These are phyloP conservation scores for Pinguiococcus pyrenoidosus DNA, from an alignment of 108 stramenopile genomes.

Conservation along the genomic window DNA sequence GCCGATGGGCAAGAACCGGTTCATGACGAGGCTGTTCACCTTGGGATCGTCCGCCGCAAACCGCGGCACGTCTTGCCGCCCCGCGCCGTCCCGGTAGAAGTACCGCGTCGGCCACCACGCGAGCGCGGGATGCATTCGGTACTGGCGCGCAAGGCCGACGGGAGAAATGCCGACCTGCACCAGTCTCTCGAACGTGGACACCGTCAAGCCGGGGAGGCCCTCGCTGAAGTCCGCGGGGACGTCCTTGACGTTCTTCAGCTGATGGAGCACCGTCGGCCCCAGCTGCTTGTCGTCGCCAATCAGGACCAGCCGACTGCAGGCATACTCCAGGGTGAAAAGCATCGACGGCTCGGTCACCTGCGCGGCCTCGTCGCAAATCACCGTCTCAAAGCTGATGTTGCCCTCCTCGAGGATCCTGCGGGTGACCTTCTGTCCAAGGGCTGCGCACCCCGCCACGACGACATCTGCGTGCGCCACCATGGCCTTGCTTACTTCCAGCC, in stretches of 20 bases:
- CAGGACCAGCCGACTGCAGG: background rate
- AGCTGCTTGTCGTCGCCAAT: background rate
- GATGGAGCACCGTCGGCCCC: background rate
- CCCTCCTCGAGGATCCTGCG: too few relatives aligned
- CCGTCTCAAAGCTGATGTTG: too few relatives aligned
- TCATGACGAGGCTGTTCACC: background rate
- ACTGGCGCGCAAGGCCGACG: background rate
- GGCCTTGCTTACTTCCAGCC: too few relatives aligned
- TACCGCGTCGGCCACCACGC: background rate
- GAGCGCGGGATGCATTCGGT: background rate
- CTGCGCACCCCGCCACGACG: too few relatives aligned
- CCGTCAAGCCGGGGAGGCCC: background rate
- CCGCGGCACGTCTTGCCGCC: too few relatives aligned
- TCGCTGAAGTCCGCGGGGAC: too few relatives aligned
- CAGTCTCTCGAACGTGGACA: background rate
- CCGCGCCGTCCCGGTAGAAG: background rate
- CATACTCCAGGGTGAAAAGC: background rate
- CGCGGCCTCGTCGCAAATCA: background rate
- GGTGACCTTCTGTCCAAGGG: too few relatives aligned
- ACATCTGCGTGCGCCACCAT: too few relatives aligned
- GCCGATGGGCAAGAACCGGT: background rate
- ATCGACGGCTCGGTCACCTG: background rate
- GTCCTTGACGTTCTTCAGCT: too few relatives aligned
- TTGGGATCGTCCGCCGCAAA: background rate
- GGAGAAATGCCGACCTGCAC: background rate